Conservation (phyloP, 192 early-diverging fungal species). For the Irineochytrium annulatum region DNA sequence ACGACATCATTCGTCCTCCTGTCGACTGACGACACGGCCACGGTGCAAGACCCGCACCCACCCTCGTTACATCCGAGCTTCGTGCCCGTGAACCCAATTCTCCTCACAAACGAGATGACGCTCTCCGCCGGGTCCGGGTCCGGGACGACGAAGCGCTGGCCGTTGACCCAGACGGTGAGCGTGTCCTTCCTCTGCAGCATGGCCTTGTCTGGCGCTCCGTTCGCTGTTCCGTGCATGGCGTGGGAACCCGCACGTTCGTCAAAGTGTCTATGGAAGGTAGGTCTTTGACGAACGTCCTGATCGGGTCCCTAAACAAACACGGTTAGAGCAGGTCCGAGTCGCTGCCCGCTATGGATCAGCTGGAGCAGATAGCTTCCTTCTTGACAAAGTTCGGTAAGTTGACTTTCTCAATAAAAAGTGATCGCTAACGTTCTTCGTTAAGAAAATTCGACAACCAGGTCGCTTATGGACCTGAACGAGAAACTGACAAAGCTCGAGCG, state of each 20-base stretch:
- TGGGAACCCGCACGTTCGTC: no score
- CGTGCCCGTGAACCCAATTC: constrained; percentile 47
- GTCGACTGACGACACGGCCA: constrained; percentile 65
- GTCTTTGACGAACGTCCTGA: no score
- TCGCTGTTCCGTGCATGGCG: no score
- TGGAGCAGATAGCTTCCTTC: no score
- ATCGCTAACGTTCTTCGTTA: not conserved
- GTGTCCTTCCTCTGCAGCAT: no score
- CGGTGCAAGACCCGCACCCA: constrained; percentile 70
- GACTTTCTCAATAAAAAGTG: not conserved
- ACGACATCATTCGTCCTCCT: constrained; percentile 31
- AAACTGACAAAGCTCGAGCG: constrained; percentile 1
- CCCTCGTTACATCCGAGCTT: constrained; percentile 76
- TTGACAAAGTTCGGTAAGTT: not conserved
- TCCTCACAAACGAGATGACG: constrained; percentile 28
- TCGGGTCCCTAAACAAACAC: no score
- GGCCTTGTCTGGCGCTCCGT: no score
- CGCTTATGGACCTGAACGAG: not conserved
- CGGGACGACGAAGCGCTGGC: constrained; percentile 10
- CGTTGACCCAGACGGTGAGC: constrained; percentile 27
- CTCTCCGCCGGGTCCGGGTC: constrained; percentile 30
- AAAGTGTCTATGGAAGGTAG: no score
- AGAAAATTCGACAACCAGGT: not conserved
- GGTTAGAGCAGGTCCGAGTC: no score
- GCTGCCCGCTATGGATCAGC: no score